Percentiles rank a stretch among this genome's conserved stretches.
These are phyloP conservation scores for Elongisporangium anandrum DNA, from an alignment of 352 stramenopile genomes.

Conservation along the genomic window DNA sequence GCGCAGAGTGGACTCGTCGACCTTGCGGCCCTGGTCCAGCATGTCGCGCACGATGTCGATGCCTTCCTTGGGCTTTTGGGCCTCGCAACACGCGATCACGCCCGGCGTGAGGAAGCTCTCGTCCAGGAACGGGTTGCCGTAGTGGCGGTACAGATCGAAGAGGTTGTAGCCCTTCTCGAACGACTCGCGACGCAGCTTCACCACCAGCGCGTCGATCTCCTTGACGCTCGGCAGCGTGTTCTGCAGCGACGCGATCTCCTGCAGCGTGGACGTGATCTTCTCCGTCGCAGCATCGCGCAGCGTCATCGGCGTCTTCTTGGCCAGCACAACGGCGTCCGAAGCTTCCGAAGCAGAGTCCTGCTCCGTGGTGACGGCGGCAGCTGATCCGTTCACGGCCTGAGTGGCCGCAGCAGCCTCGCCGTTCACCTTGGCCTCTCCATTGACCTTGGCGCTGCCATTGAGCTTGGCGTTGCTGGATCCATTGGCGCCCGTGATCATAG, in stretches of 20 bases:
- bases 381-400: neutral
- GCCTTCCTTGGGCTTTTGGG: conserved; percentile 65
- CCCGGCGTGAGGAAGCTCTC: conserved; percentile 77
- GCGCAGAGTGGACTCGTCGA: conserved; percentile 67
- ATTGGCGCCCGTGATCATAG: neutral
- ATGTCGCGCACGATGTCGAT: conserved; percentile 80
- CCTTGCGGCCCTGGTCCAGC: conserved; percentile 80
- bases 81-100: conserved; percentile 74
- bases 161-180: conserved; percentile 73
- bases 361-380: neutral
- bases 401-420: neutral
- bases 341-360: neutral
- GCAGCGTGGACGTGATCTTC: conserved; percentile 68
- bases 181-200: conserved; percentile 58
- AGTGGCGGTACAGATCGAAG: conserved; percentile 85
- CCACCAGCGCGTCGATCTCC: conserved; percentile 56
- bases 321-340: neutral
- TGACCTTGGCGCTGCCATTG: neutral
- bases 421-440: conserved; percentile 3
- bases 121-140: conserved; percentile 79
- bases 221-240: conserved; percentile 67
- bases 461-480: neutral
- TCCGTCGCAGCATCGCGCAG: conserved; percentile 40
- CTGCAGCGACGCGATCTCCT: conserved; percentile 70
- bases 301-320: conserved; percentile 12